Evolutionary conservation across 768 basidiomycete genomes (phyloP).

Genomic region (Lentinula raphanica): DNA sequence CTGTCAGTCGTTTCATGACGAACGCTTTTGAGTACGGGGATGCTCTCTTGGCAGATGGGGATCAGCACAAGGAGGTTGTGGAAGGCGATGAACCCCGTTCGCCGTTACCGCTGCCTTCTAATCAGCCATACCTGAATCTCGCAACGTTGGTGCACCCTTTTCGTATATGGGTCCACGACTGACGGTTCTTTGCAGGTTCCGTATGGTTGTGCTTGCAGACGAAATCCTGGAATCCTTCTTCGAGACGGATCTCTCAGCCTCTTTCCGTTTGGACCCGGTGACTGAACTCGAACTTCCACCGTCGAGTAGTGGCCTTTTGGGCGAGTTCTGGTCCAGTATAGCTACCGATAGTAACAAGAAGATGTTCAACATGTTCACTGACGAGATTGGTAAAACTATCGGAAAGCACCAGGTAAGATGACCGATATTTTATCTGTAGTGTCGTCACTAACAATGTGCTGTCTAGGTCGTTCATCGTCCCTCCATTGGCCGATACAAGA

Average conservation of each 20-base stretch:
- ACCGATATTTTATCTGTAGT: no score
- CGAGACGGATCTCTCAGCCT: slow-evolving; percentile 82
- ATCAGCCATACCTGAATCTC: slow-evolving; percentile 89
- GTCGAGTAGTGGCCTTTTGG: slow-evolving; percentile 57
- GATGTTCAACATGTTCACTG: slow-evolving; percentile 88
- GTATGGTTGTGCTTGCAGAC: slow-evolving; percentile 97
- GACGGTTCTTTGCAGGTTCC: slow-evolving; percentile 55
- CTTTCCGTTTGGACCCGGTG: slow-evolving; percentile 75
- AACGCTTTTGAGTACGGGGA: slow-evolving; percentile 99
- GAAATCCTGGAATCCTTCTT: slow-evolving; percentile 97
- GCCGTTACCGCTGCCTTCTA: slow-evolving; percentile 53
- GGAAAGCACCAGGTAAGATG: slow-evolving; percentile 88
- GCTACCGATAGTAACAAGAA: slow-evolving; percentile 90
- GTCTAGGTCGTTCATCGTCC: slow-evolving; percentile 69
- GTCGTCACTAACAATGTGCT: no score
- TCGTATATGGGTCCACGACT: background rate
- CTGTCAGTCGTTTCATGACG: slow-evolving; percentile 95
- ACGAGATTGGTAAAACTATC: slow-evolving; percentile 91
- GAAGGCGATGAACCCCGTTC: slow-evolving; percentile 31
- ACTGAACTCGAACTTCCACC: slow-evolving; percentile 61
- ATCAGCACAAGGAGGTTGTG: slow-evolving; percentile 15
- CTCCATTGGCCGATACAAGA: slow-evolving; percentile 80
- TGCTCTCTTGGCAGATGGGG: slow-evolving; percentile 65
- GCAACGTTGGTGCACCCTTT: slow-evolving; percentile 55
- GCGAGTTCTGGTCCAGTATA: slow-evolving; percentile 86